A percentile compares a stretch with the other conserved stretches of the same genome.
phyloP scores from a whole-genome alignment of 2,329 filamentous ascomycete species.

The Aspergillus sp. region DNA sequence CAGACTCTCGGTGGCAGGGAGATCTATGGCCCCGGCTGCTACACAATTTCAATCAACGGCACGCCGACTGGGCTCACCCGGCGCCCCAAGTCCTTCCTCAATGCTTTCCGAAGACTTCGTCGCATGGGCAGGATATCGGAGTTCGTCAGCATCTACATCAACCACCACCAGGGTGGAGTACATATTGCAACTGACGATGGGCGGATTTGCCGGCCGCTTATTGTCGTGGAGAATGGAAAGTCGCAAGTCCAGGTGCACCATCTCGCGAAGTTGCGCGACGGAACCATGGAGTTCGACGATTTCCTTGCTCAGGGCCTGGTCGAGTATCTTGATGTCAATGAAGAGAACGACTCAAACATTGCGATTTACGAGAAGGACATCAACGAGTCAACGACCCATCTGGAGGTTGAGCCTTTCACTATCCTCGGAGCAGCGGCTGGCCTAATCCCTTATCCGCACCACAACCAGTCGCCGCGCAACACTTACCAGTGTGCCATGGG shows the following conservation, averaged over 20 bases:
- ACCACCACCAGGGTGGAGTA: slow-evolving; percentile 81
- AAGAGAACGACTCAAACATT: slow-evolving; percentile 93
- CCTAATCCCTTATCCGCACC: slow-evolving; percentile 93
- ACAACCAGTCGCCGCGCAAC: slow-evolving; percentile 97
- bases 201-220: slow-evolving; percentile 88
- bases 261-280: slow-evolving; percentile 70
- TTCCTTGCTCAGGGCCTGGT: slow-evolving; percentile 83
- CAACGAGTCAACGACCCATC: slow-evolving; percentile 72
- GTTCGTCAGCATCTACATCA: slow-evolving; percentile 94
- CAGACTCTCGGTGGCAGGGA: slow-evolving; percentile 73
- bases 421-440: slow-evolving; percentile 91
- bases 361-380: slow-evolving; percentile 82
- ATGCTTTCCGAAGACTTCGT: slow-evolving; percentile 74
- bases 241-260: slow-evolving; percentile 72
- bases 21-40: slow-evolving; percentile 73
- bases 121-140: slow-evolving; percentile 87
- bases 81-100: slow-evolving; percentile 76
- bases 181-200: slow-evolving; percentile 97
- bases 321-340: slow-evolving; percentile 95
- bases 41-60: slow-evolving; percentile 90
- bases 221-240: slow-evolving; percentile 82
- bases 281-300: slow-evolving; percentile 83
- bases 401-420: slow-evolving; percentile 97
- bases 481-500: slow-evolving; percentile 99
- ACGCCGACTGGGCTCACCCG: slow-evolving; percentile 83